Evolutionary conservation across 2,329 filamentous ascomycete species (phyloP).

Genomic region (Pseudocercospora musae): DNA sequence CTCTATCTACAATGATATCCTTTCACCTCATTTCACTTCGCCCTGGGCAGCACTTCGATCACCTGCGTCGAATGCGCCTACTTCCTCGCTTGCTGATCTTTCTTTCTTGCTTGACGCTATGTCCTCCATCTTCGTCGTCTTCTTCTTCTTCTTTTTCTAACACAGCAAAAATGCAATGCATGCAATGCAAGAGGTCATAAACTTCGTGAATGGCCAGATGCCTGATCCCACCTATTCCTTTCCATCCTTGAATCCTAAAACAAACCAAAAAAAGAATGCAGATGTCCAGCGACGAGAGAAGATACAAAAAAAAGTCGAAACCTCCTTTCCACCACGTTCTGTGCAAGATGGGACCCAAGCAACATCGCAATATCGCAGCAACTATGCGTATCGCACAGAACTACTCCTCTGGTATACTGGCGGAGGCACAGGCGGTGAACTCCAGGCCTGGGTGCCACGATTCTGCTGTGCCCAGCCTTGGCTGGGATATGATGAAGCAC

Average conservation of each 20-base stretch:
- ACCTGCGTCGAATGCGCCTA: neutral
- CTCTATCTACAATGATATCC: neutral
- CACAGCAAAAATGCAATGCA: neutral
- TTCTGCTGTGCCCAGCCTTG: slow-evolving; percentile 26
- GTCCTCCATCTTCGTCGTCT: neutral
- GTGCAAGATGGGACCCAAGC: neutral
- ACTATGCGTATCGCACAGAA: slow-evolving; percentile 24
- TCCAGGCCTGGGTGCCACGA: slow-evolving; percentile 10
- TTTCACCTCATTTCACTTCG: too few species aligned
- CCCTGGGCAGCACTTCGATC: neutral
- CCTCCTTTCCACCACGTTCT: neutral
- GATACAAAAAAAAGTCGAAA: neutral
- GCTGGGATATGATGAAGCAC: slow-evolving; percentile 17
- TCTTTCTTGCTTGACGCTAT: neutral
- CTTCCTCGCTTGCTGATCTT: neutral
- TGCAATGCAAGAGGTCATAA: neutral
- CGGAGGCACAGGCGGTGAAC: slow-evolving; percentile 24
- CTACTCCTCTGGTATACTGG: slow-evolving; percentile 19
- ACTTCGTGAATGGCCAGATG: neutral
- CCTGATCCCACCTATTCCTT: neutral
- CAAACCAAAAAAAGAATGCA: too few species aligned
- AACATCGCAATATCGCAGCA: neutral
- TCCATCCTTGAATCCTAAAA: neutral
- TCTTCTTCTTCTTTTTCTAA: neutral
- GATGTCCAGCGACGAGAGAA: too few species aligned